Percentiles rank a stretch among this genome's conserved stretches.
phyloP scores from a whole-genome alignment of 768 basidiomycete genomes.

The Mycena venus region DNA sequence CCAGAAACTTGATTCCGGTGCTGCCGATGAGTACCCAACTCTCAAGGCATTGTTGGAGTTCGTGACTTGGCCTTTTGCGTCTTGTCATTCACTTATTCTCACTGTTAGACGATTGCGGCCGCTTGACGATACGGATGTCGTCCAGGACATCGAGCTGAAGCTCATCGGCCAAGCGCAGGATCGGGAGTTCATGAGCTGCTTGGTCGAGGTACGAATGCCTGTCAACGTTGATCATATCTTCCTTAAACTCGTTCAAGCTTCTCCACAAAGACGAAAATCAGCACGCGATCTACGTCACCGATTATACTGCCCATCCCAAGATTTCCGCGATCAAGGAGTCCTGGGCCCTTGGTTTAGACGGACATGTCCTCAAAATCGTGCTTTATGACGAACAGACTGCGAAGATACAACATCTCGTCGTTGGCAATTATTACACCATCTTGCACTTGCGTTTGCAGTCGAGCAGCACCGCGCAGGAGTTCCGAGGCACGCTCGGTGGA shows the following conservation, averaged over 20 bases:
- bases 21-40: slow-evolving; percentile 48
- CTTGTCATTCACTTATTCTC: slow-evolving; percentile 1
- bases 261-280: slow-evolving; percentile 54
- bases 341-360: slow-evolving; percentile 62
- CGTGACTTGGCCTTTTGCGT: slow-evolving; percentile 35
- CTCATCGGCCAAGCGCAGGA: slow-evolving; percentile 63
- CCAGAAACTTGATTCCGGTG: slow-evolving; percentile 54
- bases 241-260: slow-evolving; percentile 51
- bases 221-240: neutral
- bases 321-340: slow-evolving; percentile 49
- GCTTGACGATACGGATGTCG: slow-evolving; percentile 25
- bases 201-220: slow-evolving; percentile 64
- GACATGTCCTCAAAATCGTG: slow-evolving; percentile 64
- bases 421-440: slow-evolving; percentile 62
- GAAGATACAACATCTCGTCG: slow-evolving; percentile 50
- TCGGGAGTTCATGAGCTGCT: slow-evolving; percentile 63
- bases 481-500: slow-evolving; percentile 64
- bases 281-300: slow-evolving; percentile 68
- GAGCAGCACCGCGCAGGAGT: slow-evolving; percentile 42
- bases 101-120: slow-evolving; percentile 53
- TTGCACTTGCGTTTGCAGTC: slow-evolving; percentile 64
- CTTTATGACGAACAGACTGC: slow-evolving; percentile 63
- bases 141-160: slow-evolving; percentile 55
- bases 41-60: slow-evolving; percentile 68
- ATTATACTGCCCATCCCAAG: slow-evolving; percentile 69